A percentile compares a stretch with the other conserved stretches of the same genome.
Conservation (phyloP, 768 basidiomycete species). For the Hypsizygus marmoreus region DNA sequence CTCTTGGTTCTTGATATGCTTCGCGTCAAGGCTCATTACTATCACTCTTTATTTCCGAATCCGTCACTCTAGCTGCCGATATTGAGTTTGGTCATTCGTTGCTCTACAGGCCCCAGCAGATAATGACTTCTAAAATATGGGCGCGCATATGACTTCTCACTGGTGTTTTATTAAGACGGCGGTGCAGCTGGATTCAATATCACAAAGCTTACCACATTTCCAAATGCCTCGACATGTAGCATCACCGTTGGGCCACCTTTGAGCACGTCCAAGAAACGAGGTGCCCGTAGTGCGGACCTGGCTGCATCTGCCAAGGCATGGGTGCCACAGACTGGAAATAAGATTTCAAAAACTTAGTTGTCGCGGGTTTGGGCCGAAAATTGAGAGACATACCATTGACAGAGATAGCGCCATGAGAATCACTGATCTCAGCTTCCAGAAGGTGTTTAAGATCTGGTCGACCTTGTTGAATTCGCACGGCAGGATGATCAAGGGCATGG, state of each 20-base stretch:
- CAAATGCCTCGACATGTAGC: slow-evolving; percentile 49
- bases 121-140: no score
- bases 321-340: slow-evolving; percentile 49
- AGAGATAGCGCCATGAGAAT: slow-evolving; percentile 39
- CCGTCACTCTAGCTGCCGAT: no score
- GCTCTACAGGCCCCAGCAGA: no score
- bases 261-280: slow-evolving; percentile 37
- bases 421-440: slow-evolving; percentile 36
- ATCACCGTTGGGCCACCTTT: slow-evolving; percentile 47
- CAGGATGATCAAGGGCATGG: slow-evolving; percentile 2
- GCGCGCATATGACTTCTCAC: no score
- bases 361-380: background rate
- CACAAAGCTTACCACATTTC: slow-evolving; percentile 23
- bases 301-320: slow-evolving; percentile 39
- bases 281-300: slow-evolving; percentile 38
- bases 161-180: no score
- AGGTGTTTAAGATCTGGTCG: slow-evolving; percentile 44
- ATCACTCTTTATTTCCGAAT: no score
- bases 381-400: slow-evolving; percentile 43
- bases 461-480: slow-evolving; percentile 32
- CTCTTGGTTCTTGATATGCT: no score
- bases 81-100: no score
- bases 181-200: no score
- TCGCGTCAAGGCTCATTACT: no score
- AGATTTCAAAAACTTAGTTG: background rate